Evolutionary conservation across 176 grass and related monocot species (phyloP).

Genomic region (Oryza rufipogon): DNA sequence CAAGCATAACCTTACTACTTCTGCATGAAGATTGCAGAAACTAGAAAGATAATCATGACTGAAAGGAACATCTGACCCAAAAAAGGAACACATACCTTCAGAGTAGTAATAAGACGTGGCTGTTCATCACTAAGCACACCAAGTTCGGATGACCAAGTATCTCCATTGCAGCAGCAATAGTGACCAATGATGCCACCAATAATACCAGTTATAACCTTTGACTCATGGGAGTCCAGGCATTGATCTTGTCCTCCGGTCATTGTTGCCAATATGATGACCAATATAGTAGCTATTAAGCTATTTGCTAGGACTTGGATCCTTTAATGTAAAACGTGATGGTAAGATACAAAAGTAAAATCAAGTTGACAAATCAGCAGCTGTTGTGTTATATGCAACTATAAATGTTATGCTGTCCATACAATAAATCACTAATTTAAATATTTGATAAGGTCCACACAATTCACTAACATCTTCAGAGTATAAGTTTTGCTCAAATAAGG

Average conservation of each 20-base stretch:
- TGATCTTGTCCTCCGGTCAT: conserved; percentile 73
- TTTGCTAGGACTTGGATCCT: conserved; percentile 94
- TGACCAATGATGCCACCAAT: conserved; percentile 84
- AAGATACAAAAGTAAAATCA: conserved; percentile 26
- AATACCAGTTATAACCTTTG: conserved; percentile 68
- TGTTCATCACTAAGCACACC: conserved; percentile 85
- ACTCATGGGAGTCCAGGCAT: conserved; percentile 70
- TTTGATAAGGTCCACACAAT: conserved; percentile 8
- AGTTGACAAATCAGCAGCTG: background rate
- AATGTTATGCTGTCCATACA: background rate
- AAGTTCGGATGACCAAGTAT: conserved; percentile 96
- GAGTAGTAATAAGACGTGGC: conserved; percentile 78
- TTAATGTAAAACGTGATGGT: conserved; percentile 35
- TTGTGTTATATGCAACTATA: background rate
- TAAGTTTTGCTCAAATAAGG: background rate
- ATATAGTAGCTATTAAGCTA: conserved; percentile 63
- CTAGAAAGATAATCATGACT: conserved; percentile 12
- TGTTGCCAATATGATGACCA: conserved; percentile 54
- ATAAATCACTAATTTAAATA: conserved; percentile 2
- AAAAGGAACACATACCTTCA: conserved; percentile 59
- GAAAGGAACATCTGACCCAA: background rate
- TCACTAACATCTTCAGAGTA: background rate
- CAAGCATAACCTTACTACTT: background rate
- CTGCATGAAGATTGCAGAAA: background rate
- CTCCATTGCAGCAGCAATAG: conserved; percentile 96